A percentile compares a stretch with the other conserved stretches of the same genome.
These are phyloP conservation scores for Russula abietina DNA, from an alignment of 768 basidiomycete genomes.

Conservation along the genomic window DNA sequence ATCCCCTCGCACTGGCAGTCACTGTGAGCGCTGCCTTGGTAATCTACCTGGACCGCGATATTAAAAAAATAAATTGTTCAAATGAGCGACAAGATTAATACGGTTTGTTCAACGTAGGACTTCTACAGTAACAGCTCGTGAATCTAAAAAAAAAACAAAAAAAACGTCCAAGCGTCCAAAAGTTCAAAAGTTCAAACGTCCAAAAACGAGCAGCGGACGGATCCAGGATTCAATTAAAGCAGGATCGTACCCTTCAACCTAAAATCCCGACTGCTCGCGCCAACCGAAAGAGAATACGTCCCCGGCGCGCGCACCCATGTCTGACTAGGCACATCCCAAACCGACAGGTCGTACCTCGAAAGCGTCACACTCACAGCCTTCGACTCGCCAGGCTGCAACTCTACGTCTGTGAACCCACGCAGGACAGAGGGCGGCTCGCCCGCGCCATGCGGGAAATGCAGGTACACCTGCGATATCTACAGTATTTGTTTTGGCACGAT, in stretches of 20 bases:
- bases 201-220: too few species aligned
- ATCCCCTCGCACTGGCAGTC: too few species aligned
- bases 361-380: constrained; percentile 24
- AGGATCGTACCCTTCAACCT: constrained; percentile 10
- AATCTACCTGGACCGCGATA: too few species aligned
- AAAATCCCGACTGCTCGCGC: constrained; percentile 25
- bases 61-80: too few species aligned
- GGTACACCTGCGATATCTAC: constrained; percentile 72
- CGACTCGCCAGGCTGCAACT: constrained; percentile 24
- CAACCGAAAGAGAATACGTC: constrained; percentile 31
- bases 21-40: too few species aligned
- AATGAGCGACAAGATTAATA: neutral
- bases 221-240: neutral
- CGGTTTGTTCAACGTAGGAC: too few species aligned
- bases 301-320: constrained; percentile 34
- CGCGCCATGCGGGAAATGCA: constrained; percentile 57
- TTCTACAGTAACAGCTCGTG: too few species aligned
- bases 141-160: too few species aligned
- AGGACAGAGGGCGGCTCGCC: constrained; percentile 68
- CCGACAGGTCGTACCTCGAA: too few species aligned
- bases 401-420: constrained; percentile 28
- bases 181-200: too few species aligned
- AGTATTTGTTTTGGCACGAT: neutral
- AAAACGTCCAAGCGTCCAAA: too few species aligned
- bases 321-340: constrained; percentile 35